Evolutionary conservation across 331 rosid genomes (phyloP).

Genomic region (Cydonia oblonga): DNA sequence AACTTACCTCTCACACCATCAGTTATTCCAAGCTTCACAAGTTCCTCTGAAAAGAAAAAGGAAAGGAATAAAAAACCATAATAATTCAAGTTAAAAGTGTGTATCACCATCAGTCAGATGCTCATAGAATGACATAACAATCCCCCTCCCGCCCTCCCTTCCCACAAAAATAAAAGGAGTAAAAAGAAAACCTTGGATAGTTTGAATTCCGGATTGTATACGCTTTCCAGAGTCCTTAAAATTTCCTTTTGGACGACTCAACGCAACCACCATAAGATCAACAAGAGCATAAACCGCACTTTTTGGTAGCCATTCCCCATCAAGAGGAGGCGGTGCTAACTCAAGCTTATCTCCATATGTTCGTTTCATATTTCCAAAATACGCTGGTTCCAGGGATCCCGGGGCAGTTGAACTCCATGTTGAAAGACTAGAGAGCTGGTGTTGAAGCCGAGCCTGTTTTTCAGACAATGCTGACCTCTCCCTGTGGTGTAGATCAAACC

Average conservation of each 20-base stretch:
- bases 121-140: not conserved
- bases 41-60: conserved; percentile 51
- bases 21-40: conserved; percentile 81
- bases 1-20: conserved; percentile 80
- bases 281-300: conserved; percentile 90
- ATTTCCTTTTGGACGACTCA: conserved; percentile 91
- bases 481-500: conserved; percentile 67
- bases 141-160: not conserved
- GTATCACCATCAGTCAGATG: not conserved
- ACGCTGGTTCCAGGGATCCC: conserved; percentile 65
- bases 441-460: conserved; percentile 62
- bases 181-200: conserved; percentile 49
- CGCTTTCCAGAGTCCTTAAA: conserved; percentile 90
- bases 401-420: conserved; percentile 35
- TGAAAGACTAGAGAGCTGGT: conserved; percentile 40
- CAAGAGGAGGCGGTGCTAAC: conserved; percentile 85
- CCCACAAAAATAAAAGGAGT: not conserved
- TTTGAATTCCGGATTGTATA: conserved; percentile 70
- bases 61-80: not conserved
- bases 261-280: conserved; percentile 71
- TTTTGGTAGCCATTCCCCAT: conserved; percentile 97
- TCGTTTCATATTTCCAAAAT: conserved; percentile 72
- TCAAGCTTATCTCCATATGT: conserved; percentile 68
- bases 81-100: conserved; percentile 10
- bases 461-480: conserved; percentile 76